Evolutionary conservation across 2,329 filamentous ascomycete species (phyloP).

Genomic region (Lasiodiplodia hormozganensis): DNA sequence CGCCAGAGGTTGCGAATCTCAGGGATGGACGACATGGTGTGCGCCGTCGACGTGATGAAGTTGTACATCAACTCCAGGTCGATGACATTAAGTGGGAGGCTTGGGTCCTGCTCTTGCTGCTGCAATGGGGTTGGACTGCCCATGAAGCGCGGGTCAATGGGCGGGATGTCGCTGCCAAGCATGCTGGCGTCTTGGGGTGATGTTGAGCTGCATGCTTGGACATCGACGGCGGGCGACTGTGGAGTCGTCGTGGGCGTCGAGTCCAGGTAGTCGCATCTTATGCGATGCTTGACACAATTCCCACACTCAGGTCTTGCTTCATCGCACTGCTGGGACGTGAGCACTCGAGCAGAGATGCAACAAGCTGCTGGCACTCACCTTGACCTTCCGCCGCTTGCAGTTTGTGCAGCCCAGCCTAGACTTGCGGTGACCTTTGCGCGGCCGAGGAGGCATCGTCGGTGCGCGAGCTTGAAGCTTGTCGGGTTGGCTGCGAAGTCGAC

Average conservation of each 20-base stretch:
- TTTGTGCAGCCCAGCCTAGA: slow-evolving; percentile 19
- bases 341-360: background rate
- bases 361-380: slow-evolving; percentile 8
- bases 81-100: slow-evolving; percentile 9
- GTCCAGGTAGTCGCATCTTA: slow-evolving; percentile 36
- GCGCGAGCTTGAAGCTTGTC: slow-evolving; percentile 10
- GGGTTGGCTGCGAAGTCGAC: background rate
- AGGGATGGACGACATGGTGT: slow-evolving; percentile 34
- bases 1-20: slow-evolving; percentile 35
- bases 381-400: slow-evolving; percentile 26
- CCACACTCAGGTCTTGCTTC: slow-evolving; percentile 40
- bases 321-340: slow-evolving; percentile 37
- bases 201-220: background rate
- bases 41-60: slow-evolving; percentile 40
- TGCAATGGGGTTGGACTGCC: slow-evolving; percentile 32
- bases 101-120: slow-evolving; percentile 26
- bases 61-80: slow-evolving; percentile 43
- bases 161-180: slow-evolving; percentile 1
- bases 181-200: background rate
- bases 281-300: slow-evolving; percentile 42
- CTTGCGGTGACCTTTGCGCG: slow-evolving; percentile 26
- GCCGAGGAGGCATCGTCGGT: slow-evolving; percentile 17
- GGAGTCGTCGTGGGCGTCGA: background rate
- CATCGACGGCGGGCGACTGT: background rate
- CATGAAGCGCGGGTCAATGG: slow-evolving; percentile 32